Conservation (phyloP, 1,284 basidiomycete species). For the Kalmanozyma brasiliensis region DNA sequence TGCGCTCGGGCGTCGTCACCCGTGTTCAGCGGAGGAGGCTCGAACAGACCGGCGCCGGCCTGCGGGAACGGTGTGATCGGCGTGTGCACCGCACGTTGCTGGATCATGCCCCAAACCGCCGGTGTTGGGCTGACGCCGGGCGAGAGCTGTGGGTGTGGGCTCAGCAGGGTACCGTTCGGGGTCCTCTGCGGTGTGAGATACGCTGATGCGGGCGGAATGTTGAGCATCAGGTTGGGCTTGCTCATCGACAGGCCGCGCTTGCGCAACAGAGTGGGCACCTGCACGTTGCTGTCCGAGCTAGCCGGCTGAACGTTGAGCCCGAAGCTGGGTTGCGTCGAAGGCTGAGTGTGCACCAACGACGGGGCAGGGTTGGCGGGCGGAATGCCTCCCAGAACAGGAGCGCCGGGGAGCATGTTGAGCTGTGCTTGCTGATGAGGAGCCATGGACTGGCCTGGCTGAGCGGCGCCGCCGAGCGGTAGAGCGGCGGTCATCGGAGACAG, state of each 20-base stretch:
- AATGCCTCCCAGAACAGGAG: conserved; percentile 14
- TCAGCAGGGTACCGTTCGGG: conserved; percentile 30
- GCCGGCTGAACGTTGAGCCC: conserved; percentile 16
- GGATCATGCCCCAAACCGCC: conserved; percentile 57
- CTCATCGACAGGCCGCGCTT: conserved; percentile 58
- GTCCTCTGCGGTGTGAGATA: conserved; percentile 51
- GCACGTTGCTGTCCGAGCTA: conserved; percentile 16
- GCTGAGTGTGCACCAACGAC: conserved; percentile 52
- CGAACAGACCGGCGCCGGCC: conserved; percentile 25
- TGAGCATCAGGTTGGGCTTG: conserved; percentile 61
- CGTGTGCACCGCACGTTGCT: conserved; percentile 58
- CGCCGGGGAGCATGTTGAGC: conserved; percentile 27
- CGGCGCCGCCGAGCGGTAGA: conserved; percentile 16
- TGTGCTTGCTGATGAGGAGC: conserved; percentile 31
- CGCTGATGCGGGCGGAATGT: conserved; percentile 54
- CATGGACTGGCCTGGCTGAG: conserved; percentile 13
- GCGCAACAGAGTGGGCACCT: conserved; percentile 53
- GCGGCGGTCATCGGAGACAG: conserved; percentile 39
- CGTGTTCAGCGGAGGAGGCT: conserved; percentile 54
- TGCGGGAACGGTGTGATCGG: conserved; percentile 61
- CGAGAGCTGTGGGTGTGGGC: conserved; percentile 43
- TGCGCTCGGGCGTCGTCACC: conserved; percentile 53
- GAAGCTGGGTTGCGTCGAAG: conserved; percentile 47
- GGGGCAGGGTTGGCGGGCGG: conserved; percentile 31
- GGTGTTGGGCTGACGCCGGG: conserved; percentile 43